Percentiles rank a stretch among this genome's conserved stretches.
phyloP scores from a whole-genome alignment of 306 rosid genomes.

The Dicorynia guianensis region DNA sequence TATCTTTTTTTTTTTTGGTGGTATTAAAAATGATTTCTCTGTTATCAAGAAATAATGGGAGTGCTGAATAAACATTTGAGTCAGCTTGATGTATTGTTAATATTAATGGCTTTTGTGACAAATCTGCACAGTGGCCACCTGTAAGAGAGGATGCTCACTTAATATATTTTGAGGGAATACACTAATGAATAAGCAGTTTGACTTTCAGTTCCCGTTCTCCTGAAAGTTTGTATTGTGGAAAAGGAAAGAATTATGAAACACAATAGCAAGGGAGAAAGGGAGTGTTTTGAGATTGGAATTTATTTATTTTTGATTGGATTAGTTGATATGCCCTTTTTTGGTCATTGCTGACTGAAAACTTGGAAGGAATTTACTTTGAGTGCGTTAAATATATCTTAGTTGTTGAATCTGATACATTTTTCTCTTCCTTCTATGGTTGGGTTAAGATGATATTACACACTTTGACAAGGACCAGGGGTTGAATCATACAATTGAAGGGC shows the following conservation, averaged over 20 bases:
- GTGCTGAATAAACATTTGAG: slow-evolving; percentile 25
- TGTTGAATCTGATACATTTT: slow-evolving; percentile 42
- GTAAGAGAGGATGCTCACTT: slow-evolving; percentile 14
- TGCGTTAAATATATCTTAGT: background rate
- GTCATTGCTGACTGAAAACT: slow-evolving; percentile 26
- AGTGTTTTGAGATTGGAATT: background rate
- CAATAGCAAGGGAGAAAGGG: too few relatives aligned
- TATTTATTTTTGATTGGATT: slow-evolving; percentile 8
- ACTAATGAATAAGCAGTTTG: slow-evolving; percentile 17
- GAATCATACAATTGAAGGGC: slow-evolving; percentile 48
- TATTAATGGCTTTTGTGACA: background rate
- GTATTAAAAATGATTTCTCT: background rate
- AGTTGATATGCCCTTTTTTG: background rate
- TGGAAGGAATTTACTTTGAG: slow-evolving; percentile 14
- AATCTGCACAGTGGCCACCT: background rate
- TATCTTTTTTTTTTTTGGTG: slow-evolving; percentile 11
- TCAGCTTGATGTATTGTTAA: slow-evolving; percentile 13
- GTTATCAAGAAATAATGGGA: slow-evolving; percentile 8
- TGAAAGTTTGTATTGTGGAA: background rate
- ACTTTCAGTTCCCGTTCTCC: slow-evolving; percentile 16
- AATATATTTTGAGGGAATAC: background rate
- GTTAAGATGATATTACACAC: slow-evolving; percentile 77
- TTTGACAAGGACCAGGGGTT: slow-evolving; percentile 60
- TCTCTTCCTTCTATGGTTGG: slow-evolving; percentile 43
- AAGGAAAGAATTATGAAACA: background rate